Evolutionary conservation across 202 grass and related monocot genomes (phyloP).

Genomic region (Elaeis oleifera): DNA sequence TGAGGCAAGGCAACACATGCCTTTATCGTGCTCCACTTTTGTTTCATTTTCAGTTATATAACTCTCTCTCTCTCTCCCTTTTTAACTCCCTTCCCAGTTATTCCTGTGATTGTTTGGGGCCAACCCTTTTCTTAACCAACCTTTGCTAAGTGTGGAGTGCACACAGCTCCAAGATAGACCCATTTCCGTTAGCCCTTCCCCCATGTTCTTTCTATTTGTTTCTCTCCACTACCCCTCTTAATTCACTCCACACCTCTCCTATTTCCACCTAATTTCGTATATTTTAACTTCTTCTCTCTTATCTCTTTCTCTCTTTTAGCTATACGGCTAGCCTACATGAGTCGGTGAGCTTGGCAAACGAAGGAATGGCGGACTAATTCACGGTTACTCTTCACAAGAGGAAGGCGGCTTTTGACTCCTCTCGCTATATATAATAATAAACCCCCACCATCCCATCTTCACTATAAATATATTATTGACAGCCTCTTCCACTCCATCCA

Average conservation of each 20-base stretch:
- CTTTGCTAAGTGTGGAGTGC: background rate
- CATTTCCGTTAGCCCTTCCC: background rate
- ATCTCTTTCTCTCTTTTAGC: too few species aligned
- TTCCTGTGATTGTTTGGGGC: background rate
- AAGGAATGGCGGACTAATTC: constrained; percentile 4
- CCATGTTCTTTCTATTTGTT: background rate
- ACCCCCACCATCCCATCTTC: background rate
- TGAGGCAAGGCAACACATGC: too few species aligned
- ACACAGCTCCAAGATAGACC: background rate
- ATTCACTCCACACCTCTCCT: background rate
- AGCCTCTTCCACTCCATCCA: background rate
- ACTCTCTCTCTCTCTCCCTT: background rate
- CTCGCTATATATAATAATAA: background rate
- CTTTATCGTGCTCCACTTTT: too few species aligned
- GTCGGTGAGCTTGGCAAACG: background rate
- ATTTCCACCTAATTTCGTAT: background rate
- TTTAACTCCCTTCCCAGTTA: background rate
- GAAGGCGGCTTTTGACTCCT: background rate
- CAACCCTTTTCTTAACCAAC: background rate
- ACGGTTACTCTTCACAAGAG: background rate
- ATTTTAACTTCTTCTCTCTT: background rate
- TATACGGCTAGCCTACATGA: too few species aligned
- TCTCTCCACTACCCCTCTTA: background rate
- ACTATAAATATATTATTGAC: background rate
- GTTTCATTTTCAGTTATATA: background rate